Base-by-base conservation (phyloP, 2,329 filamentous ascomycete genomes). In the Epichloe festucae region DNA sequence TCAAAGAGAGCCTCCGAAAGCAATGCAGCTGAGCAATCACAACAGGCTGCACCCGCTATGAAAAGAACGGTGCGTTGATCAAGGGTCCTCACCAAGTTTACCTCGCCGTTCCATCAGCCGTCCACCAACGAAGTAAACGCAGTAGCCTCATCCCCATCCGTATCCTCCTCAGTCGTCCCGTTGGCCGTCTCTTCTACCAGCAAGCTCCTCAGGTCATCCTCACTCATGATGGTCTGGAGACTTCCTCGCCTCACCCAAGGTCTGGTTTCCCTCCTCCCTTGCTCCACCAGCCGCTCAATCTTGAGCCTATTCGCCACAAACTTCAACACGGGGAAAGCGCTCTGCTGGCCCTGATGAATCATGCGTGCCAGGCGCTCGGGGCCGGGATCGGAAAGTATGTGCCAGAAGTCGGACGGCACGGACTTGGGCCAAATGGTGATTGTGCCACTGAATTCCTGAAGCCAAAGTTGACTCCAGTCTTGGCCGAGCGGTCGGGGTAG, bases 381-480 rank as follows among this genome's bases (percentile, higher is more conserved):
- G 42, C 81, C 84, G 0, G 93, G 93, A 62, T 98, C 93, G 0
- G 84, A 82, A 1, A 98, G 76, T 55, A 98, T 95, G 59, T 87
- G 80, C 64, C 77, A 82, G 64, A 96, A 94, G 69, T 98, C 93
- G 1, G 81, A 85, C 1, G 81, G 70, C 3, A 82, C 72, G 12
- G 82, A 84, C 65, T 89, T 89, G 7, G 93, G 93, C 90, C 91
- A 97, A 62, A 98, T 90, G 12, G 93, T 98, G 56, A 97, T 85
- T 10, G 89, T 97, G 31, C 93, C 93, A 56, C 85, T 86, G 67
- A 98, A 98, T 53, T 89, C 82, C 66, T 98, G 93, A 46, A 98
- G 77, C 87, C 91, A 98, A 21, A 98, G 82, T 67, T 95, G 87
- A 53, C 85, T 90, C 93, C 93, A 98, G 65, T 98, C 93, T 67